A percentile compares a stretch with the other conserved stretches of the same genome.
These are phyloP conservation scores for Physaria fendleri DNA, from an alignment of 345 rosid species.

Conservation along the genomic window DNA sequence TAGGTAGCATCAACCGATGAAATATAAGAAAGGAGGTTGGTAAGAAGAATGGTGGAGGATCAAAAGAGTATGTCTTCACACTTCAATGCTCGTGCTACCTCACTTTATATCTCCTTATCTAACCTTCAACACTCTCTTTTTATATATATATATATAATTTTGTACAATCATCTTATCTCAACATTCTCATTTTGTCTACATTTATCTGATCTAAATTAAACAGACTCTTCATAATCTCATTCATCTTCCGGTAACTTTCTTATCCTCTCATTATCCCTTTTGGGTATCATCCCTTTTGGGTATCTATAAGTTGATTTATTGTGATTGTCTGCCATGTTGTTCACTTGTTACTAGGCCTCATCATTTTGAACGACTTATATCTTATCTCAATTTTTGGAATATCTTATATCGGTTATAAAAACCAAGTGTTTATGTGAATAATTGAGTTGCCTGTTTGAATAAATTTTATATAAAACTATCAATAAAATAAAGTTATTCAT, in stretches of 20 bases:
- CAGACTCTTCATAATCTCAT: not conserved
- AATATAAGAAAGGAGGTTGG: conserved; percentile 14
- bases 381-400: too few relatives aligned
- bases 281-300: not conserved
- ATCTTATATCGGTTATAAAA: too few relatives aligned
- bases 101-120: not conserved
- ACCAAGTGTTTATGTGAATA: too few relatives aligned
- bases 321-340: too few relatives aligned
- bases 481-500: too few relatives aligned
- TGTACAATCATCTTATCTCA: not conserved
- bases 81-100: not conserved
- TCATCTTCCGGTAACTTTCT: conserved; percentile 10
- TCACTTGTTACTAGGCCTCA: not conserved
- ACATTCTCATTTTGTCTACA: not conserved
- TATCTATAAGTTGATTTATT: not conserved
- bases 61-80: conserved; percentile 16
- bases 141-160: not conserved
- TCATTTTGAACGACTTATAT: not conserved
- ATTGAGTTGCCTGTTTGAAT: too few relatives aligned
- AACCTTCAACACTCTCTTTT: not conserved
- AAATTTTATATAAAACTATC: too few relatives aligned
- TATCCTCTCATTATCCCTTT: too few relatives aligned
- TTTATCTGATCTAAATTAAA: too few relatives aligned
- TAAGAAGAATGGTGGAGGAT: conserved; percentile 30
- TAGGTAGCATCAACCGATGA: conserved; percentile 20